Percentiles rank a stretch among this genome's conserved stretches.
Evolutionary conservation across 2,329 filamentous ascomycete species (phyloP).

Genomic region (Lasiodiplodia theobromae): DNA sequence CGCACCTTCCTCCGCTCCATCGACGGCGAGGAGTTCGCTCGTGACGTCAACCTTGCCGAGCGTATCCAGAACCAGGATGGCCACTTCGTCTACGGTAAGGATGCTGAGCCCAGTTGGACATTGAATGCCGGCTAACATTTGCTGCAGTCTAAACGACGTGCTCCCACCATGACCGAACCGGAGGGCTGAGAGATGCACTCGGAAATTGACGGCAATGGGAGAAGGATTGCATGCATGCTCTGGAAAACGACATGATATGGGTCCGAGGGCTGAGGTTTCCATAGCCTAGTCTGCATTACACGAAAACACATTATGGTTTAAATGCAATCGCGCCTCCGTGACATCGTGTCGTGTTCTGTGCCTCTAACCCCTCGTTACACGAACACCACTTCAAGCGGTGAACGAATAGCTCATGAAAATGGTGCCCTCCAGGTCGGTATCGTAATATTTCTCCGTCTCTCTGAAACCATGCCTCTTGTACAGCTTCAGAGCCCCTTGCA

Average conservation of each 20-base stretch:
- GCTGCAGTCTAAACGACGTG: conserved; percentile 18
- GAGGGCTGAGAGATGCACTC: conserved; percentile 23
- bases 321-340: background rate
- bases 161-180: conserved; percentile 12
- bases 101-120: background rate
- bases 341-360: background rate
- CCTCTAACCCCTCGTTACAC: background rate
- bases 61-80: conserved; percentile 62
- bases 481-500: conserved; percentile 58
- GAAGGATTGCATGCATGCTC: conserved; percentile 22
- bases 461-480: conserved; percentile 61
- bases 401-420: conserved; percentile 57
- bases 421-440: conserved; percentile 61
- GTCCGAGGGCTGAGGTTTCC: conserved; percentile 12
- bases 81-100: conserved; percentile 48
- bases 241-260: conserved; percentile 23
- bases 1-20: conserved; percentile 56
- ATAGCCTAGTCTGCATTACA: conserved; percentile 13
- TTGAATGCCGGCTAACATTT: background rate
- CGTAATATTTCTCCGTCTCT: conserved; percentile 62
- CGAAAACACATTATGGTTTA: conserved; percentile 15
- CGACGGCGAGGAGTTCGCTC: conserved; percentile 51
- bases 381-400: background rate
- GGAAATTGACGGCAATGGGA: conserved; percentile 2
- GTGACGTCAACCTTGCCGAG: conserved; percentile 65